These are phyloP conservation scores for Hypocreales sp. DNA, from an alignment of 2,329 filamentous ascomycete species.

Conservation along the genomic window DNA sequence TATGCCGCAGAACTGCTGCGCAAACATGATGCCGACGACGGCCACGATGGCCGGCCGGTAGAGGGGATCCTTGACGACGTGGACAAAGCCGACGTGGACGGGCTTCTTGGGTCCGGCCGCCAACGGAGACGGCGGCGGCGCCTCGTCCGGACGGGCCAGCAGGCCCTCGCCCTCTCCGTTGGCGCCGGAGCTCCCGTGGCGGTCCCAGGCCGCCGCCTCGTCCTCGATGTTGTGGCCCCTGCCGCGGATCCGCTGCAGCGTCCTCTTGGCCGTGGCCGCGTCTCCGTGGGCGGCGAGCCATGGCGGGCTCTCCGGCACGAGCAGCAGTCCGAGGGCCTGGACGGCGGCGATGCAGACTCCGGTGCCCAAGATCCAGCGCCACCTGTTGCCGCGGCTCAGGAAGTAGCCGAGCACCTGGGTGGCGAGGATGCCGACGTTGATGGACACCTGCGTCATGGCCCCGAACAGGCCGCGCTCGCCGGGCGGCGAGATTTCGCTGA, in stretches of 20 bases:
- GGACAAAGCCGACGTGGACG: constrained; percentile 40
- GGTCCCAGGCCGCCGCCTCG: constrained; percentile 52
- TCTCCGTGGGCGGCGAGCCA: constrained; percentile 65
- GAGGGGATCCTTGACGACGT: constrained; percentile 50
- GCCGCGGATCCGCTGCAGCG: constrained; percentile 64
- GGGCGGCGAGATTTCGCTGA: constrained; percentile 76
- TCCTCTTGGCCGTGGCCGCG: constrained; percentile 43
- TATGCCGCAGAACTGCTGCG: constrained; percentile 85
- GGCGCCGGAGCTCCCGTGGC: constrained; percentile 17
- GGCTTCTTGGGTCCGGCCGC: constrained; percentile 5
- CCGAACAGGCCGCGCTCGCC: constrained; percentile 64
- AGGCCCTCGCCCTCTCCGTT: constrained; percentile 56
- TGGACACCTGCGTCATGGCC: constrained; percentile 79
- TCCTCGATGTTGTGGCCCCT: constrained; percentile 50
- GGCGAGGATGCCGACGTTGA: constrained; percentile 76
- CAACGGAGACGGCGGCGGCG: constrained; percentile 3
- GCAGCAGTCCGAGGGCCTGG: constrained; percentile 54
- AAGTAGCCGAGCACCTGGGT: constrained; percentile 81
- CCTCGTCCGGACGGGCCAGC: constrained; percentile 24
- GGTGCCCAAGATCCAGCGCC: constrained; percentile 68
- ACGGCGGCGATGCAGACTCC: constrained; percentile 52
- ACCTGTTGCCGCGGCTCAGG: constrained; percentile 61
- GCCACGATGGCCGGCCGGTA: constrained; percentile 65
- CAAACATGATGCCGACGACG: constrained; percentile 79
- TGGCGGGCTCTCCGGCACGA: constrained; percentile 76